Conservation (phyloP, 164 flowering plant species). For the Vitis amurensis region DNA sequence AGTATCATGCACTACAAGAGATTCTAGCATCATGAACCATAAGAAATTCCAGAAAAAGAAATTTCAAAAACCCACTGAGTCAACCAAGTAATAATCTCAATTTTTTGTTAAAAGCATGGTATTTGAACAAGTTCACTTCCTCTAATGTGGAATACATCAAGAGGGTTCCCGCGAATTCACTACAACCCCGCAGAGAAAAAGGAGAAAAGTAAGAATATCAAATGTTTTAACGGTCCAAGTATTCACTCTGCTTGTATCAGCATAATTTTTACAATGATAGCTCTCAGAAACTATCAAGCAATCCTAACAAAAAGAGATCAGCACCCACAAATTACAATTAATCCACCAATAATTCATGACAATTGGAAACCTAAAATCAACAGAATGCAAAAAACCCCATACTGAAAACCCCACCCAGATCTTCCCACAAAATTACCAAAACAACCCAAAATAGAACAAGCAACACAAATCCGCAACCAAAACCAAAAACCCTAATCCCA, state of each 20-base stretch:
- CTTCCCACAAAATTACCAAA: constrained; percentile 6
- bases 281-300: too few species aligned
- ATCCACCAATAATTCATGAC: not conserved
- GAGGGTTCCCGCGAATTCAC: too few species aligned
- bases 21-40: too few species aligned
- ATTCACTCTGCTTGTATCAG: too few species aligned
- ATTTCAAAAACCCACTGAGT: not conserved
- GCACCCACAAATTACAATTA: not conserved
- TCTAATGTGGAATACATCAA: not conserved
- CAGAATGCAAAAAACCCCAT: constrained; percentile 1
- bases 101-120: not conserved
- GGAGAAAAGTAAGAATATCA: not conserved
- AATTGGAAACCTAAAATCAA: constrained; percentile 3
- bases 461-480: not conserved
- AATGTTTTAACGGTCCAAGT: too few species aligned
- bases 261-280: too few species aligned
- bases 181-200: too few species aligned
- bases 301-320: not conserved
- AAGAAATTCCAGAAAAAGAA: too few species aligned
- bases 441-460: not conserved
- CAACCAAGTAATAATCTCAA: not conserved
- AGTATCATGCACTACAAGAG: too few species aligned
- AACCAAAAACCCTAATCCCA: constrained; percentile 2
- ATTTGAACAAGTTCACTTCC: not conserved
- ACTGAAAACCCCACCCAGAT: constrained; percentile 16